A percentile compares a stretch with the other conserved stretches of the same genome.
phyloP scores from a whole-genome alignment of 306 rosid genomes.

The Fragaria iinumae region DNA sequence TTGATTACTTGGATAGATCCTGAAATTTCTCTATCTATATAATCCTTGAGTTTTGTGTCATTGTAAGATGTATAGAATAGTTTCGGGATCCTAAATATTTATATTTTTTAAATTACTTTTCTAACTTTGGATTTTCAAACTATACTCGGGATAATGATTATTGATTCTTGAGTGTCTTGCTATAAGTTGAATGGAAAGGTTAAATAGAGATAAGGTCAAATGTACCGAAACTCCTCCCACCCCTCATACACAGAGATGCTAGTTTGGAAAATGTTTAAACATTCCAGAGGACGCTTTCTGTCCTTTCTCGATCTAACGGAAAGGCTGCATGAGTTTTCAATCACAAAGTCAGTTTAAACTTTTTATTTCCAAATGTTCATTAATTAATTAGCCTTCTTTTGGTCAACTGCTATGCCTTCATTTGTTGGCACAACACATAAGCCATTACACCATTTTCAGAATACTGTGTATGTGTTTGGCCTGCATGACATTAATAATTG shows the following conservation, averaged over 20 bases:
- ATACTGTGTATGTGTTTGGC: not conserved
- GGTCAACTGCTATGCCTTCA: too few relatives aligned
- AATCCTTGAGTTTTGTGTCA: not conserved
- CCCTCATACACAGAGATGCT: too few relatives aligned
- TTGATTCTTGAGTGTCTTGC: not conserved
- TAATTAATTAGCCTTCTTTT: too few relatives aligned
- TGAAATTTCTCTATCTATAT: constrained; percentile 1
- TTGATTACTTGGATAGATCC: not conserved
- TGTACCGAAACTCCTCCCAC: too few relatives aligned
- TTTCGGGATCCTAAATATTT: not conserved
- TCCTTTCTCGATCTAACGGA: too few relatives aligned
- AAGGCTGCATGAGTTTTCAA: too few relatives aligned
- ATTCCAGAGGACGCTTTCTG: too few relatives aligned
- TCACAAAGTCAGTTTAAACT: too few relatives aligned
- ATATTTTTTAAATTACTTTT: not conserved
- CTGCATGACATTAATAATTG: not conserved
- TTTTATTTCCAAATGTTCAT: too few relatives aligned
- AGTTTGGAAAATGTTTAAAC: not conserved
- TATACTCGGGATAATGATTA: not conserved
- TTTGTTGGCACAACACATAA: too few relatives aligned
- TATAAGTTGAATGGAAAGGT: not conserved
- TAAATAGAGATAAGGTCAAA: not conserved
- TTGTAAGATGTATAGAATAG: too few relatives aligned
- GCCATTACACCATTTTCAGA: too few relatives aligned
- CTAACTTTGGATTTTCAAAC: not conserved